Conservation (phyloP, 2,329 filamentous ascomycete genomes). For the Neonectria magnoliae region DNA sequence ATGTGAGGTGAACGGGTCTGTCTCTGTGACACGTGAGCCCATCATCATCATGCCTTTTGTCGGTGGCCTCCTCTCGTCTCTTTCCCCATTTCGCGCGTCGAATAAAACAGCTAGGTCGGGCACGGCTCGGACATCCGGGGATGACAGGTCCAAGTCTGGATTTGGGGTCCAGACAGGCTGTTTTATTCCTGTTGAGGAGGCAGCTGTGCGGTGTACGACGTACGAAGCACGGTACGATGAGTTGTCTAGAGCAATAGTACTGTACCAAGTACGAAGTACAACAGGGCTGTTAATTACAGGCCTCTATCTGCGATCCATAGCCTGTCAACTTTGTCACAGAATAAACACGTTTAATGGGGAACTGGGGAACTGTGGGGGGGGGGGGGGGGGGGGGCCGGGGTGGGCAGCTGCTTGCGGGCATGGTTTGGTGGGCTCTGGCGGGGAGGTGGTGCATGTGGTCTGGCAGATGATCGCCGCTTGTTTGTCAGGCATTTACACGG, state of each 20-base stretch:
- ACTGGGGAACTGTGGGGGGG: constrained; percentile 9
- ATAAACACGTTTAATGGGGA: constrained; percentile 12
- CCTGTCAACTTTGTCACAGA: constrained; percentile 11
- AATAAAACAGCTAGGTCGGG: neutral
- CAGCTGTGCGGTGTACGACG: neutral
- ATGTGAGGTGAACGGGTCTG: neutral
- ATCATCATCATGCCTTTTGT: neutral
- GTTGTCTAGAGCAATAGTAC: neutral
- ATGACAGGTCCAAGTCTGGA: neutral
- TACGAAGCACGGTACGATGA: neutral
- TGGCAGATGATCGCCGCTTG: constrained; percentile 17
- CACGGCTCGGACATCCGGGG: neutral
- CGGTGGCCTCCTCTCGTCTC: neutral
- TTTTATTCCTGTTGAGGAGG: neutral
- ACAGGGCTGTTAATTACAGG: constrained; percentile 6
- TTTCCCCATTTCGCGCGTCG: neutral
- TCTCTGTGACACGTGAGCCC: neutral
- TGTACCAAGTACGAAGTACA: neutral
- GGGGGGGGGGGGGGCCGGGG: no score
- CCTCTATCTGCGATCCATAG: neutral
- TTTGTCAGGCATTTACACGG: constrained; percentile 19
- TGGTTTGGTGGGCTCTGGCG: constrained; percentile 15
- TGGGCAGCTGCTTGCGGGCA: constrained; percentile 14
- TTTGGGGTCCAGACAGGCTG: constrained; percentile 4
- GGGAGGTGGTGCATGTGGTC: constrained; percentile 13